Base-by-base conservation (phyloP, 169 alveolate species). In the Eimeria praecox region DNA sequence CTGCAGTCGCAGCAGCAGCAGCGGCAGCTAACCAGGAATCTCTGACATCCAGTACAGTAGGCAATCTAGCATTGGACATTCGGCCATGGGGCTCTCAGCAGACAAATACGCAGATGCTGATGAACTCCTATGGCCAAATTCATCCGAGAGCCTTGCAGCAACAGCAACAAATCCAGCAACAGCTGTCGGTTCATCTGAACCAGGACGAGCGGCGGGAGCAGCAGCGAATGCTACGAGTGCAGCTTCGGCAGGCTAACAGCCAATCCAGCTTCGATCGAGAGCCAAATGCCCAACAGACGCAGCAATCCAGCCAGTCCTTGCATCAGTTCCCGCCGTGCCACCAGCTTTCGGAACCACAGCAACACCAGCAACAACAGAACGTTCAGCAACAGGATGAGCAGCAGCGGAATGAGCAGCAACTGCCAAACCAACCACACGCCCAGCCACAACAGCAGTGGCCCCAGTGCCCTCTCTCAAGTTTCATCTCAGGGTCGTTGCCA, bases 1-100 rank as follows among this genome's bases (percentile, higher is more conserved):
- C 69, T 24, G 69, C 59, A 44, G 44, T 44, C 44, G 89, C 69
- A 44, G 89, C 66, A 49, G 64, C 89, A 18, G 89, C 59, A 80
- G 64, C 59, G 30, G 89, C 89, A 30, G 89, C 89, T n/a, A 46
- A 30, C 89, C 89, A 80, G 66, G 69, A 44, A 16, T 27, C 66
- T n/a, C 89, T 24, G 30, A n/a, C 69, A 4, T 64, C 69, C 22
- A 27, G 89, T 27, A 44, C 56, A 46, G 49, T 18, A 80, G 89
- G 69, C n/a, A 49, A 30, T 24, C 69, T 44, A 0, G 33, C 89
- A 33, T n/a, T 16, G 52, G 83, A 35, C 30, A 38, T 12, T 73
- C 83, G 16, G 30, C 54, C n/a, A 38, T 38, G 83, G 83, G 38
- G 38, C 38, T 12, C 49, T 38, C 52, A 71, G 52, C 83, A 35